These are phyloP conservation scores for Narthecium ossifragum DNA, from an alignment of 106 monocot genomes.

Conservation along the genomic window DNA sequence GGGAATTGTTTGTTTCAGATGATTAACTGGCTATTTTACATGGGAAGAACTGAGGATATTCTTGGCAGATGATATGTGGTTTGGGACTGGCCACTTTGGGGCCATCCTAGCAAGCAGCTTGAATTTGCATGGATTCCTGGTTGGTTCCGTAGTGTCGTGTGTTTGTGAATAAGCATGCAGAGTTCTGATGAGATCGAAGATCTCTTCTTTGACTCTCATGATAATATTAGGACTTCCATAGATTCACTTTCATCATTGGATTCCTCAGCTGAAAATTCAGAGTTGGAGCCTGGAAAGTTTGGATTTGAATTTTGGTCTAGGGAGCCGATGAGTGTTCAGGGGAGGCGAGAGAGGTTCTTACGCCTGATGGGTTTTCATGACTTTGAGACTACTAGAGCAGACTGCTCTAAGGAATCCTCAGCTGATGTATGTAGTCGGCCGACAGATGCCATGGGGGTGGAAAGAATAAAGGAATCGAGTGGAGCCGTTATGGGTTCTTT, in stretches of 20 bases:
- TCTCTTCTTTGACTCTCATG: background rate
- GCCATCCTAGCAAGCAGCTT: too few relatives aligned
- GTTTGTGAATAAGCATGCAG: background rate
- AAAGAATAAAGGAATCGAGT: background rate
- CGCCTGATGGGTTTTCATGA: background rate
- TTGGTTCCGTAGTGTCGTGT: too few relatives aligned
- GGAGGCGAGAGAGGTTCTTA: background rate
- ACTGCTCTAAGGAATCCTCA: background rate
- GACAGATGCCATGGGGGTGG: background rate
- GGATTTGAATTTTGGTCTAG: background rate
- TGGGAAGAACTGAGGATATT: too few relatives aligned
- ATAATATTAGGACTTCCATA: background rate
- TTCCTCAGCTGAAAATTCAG: background rate
- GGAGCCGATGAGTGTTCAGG: background rate
- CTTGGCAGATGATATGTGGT: too few relatives aligned
- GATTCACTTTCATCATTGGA: background rate
- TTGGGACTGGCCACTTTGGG: too few relatives aligned
- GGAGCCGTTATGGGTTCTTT: background rate
- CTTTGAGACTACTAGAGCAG: background rate
- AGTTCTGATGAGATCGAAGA: background rate
- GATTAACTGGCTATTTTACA: too few relatives aligned
- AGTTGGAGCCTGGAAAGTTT: background rate
- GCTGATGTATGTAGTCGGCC: background rate
- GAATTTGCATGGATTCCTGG: too few relatives aligned
- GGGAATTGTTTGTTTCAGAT: too few relatives aligned